Percentiles rank a stretch among this genome's conserved stretches.
Evolutionary conservation across 495 filamentous ascomycete genomes (phyloP).

Genomic region (Collariella sp.): DNA sequence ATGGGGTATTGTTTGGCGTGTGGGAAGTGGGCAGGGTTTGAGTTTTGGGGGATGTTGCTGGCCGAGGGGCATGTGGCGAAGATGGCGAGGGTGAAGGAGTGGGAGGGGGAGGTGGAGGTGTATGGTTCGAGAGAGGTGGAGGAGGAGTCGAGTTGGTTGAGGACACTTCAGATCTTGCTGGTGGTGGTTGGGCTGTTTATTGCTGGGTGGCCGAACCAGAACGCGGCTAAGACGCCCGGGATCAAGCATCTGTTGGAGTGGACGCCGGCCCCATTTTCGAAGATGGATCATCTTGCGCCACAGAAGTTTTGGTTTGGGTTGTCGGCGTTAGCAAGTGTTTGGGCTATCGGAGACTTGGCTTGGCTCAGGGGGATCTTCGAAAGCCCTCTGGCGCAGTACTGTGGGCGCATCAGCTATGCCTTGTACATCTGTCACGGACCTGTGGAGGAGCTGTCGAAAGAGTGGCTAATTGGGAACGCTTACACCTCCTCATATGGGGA

Average conservation of each 20-base stretch:
- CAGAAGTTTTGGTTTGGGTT: slow-evolving; percentile 50
- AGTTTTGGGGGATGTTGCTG: slow-evolving; percentile 53
- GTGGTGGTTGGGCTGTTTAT: slow-evolving; percentile 36
- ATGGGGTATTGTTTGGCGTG: slow-evolving; percentile 50
- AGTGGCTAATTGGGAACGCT: slow-evolving; percentile 33
- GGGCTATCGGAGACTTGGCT: slow-evolving; percentile 45
- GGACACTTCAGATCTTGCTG: slow-evolving; percentile 20
- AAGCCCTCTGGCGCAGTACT: slow-evolving; percentile 50
- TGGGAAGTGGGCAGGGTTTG: slow-evolving; percentile 51
- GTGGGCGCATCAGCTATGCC: slow-evolving; percentile 52
- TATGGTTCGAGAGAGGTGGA: slow-evolving; percentile 5
- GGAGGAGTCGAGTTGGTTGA: neutral
- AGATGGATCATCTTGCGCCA: slow-evolving; percentile 25
- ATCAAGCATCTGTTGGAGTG: slow-evolving; percentile 27
- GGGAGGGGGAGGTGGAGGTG: slow-evolving; percentile 5
- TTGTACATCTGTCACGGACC: slow-evolving; percentile 56
- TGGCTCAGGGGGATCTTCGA: slow-evolving; percentile 46
- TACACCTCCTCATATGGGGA: slow-evolving; percentile 16
- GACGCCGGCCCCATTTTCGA: slow-evolving; percentile 30
- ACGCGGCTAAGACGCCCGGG: slow-evolving; percentile 30
- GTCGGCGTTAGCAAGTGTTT: slow-evolving; percentile 48
- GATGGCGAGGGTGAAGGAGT: slow-evolving; percentile 13
- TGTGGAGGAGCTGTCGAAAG: slow-evolving; percentile 44
- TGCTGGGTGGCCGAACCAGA: slow-evolving; percentile 36
- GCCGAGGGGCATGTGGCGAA: slow-evolving; percentile 45